Evolutionary conservation across 1,284 basidiomycete genomes (phyloP).

Genomic region (Kalmanozyma brasiliensis): DNA sequence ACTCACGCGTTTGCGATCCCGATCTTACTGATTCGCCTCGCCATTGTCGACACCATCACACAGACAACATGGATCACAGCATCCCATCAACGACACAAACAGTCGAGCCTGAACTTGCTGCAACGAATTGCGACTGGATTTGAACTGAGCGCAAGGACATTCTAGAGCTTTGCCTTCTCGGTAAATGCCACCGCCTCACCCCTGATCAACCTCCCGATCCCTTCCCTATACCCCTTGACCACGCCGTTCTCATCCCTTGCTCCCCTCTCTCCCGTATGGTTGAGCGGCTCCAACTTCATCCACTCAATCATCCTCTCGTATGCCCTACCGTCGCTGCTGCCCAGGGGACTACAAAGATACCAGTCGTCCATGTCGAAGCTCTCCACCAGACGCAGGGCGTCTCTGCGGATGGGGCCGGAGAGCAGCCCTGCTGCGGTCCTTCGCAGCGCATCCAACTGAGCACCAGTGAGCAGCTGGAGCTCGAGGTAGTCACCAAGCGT

Average conservation of each 20-base stretch:
- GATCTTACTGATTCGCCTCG: not conserved
- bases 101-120: too few relatives aligned
- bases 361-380: slow-evolving; percentile 59
- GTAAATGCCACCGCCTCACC: slow-evolving; percentile 51
- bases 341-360: slow-evolving; percentile 57
- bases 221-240: slow-evolving; percentile 50
- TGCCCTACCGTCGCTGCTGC: slow-evolving; percentile 49
- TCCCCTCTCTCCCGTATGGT: slow-evolving; percentile 45
- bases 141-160: too few relatives aligned
- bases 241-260: slow-evolving; percentile 54
- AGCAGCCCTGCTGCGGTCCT: slow-evolving; percentile 18
- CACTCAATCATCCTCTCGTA: slow-evolving; percentile 61
- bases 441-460: slow-evolving; percentile 29
- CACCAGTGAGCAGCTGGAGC: slow-evolving; percentile 12
- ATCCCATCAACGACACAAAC: too few relatives aligned
- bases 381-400: slow-evolving; percentile 52
- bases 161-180: slow-evolving; percentile 29
- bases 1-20: not conserved
- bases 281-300: slow-evolving; percentile 59
- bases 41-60: too few relatives aligned
- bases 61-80: too few relatives aligned
- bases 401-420: slow-evolving; percentile 32
- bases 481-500: slow-evolving; percentile 36
- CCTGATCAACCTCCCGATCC: slow-evolving; percentile 48
- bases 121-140: too few relatives aligned